Evolutionary conservation across 495 filamentous ascomycete genomes (phyloP), one percentile per base, ranked within the genome.

Genomic region (Aspergillus biplanus): DNA sequence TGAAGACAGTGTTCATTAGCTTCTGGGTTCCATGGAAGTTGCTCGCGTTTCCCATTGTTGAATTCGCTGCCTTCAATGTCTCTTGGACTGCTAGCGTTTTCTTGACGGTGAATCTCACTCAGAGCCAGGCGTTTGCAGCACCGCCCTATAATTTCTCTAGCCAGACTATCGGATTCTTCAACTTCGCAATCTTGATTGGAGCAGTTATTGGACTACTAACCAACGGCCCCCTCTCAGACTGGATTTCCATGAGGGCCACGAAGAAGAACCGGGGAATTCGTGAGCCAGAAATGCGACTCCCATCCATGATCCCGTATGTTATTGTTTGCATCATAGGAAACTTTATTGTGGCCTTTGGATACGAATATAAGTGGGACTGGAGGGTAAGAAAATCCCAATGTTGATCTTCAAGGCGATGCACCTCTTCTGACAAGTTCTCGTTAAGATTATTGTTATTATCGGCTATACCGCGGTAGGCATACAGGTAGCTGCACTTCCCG

Each of bases 221-320:
- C 15, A 85, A 85, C 16, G 87, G 87, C 1, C 84, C 85, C 0
- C 73, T 87, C 4, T 83, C 78, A 4, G 46, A 49, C 18, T 49
- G 46, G 46, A 74, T 90, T 16, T 82, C 84, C 11, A 87, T 84
- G 62, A 73, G 77, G 34, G 74, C 82, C 4, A 90, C 88, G 1
- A 73, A 71, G 18, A 74, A 76, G 58, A 90, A 91, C 66, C 61
- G 73, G 18, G 87, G 87, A 12, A 86, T 90, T 67, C 82, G 87
- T 54, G 88, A 91, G 73, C 86, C 87, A 0, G 88, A 91, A 69
- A 90, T 91, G 88, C 77, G 87, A 21, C 71, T 90, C 33, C 83
- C 82, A 6, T 80, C 86, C 0, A 82, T 89, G 75, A 78, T 88
- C n/a, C 84, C 83, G 12, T 85, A 84, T 53, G 79, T 86, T 9